Evolutionary conservation across 192 early-diverging fungal species (phyloP).

Genomic region (Coemansia biformis): DNA sequence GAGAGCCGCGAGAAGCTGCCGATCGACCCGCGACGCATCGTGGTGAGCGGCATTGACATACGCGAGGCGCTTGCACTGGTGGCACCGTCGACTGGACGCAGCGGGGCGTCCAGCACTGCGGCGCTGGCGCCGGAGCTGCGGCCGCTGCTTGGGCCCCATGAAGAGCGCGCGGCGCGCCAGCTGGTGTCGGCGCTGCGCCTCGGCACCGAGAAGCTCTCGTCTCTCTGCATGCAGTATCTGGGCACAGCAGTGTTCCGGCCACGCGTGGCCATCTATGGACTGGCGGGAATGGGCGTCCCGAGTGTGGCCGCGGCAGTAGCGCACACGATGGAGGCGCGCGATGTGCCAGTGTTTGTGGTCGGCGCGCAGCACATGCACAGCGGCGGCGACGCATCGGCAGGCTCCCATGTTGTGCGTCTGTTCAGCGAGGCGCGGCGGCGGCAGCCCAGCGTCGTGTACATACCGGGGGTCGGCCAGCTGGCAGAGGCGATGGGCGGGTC

Average conservation of each 20-base stretch:
- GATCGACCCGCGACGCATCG: slow-evolving; percentile 47
- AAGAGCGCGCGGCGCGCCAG: slow-evolving; percentile 1
- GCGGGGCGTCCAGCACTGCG: background rate
- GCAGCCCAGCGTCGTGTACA: slow-evolving; percentile 54
- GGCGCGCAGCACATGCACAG: slow-evolving; percentile 52
- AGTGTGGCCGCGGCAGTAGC: slow-evolving; percentile 54
- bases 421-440: slow-evolving; percentile 60
- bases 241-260: slow-evolving; percentile 44
- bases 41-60: slow-evolving; percentile 58
- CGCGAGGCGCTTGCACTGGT: slow-evolving; percentile 22
- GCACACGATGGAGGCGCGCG: slow-evolving; percentile 54
- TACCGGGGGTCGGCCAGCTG: slow-evolving; percentile 55
- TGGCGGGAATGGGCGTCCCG: slow-evolving; percentile 57
- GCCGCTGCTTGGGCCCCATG: slow-evolving; percentile 2
- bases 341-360: slow-evolving; percentile 55
- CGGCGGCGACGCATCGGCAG: slow-evolving; percentile 33
- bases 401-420: slow-evolving; percentile 51
- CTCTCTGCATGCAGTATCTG: background rate
- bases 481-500: slow-evolving; percentile 48
- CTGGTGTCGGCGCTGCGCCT: slow-evolving; percentile 26
- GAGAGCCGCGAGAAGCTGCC: slow-evolving; percentile 31
- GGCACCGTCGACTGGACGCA: slow-evolving; percentile 11
- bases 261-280: slow-evolving; percentile 57
- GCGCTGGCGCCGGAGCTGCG: slow-evolving; percentile 4
- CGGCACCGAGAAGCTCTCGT: background rate